Conservation (phyloP, 2,329 filamentous ascomycete species). For the Colletotrichum ledebouriae region DNA sequence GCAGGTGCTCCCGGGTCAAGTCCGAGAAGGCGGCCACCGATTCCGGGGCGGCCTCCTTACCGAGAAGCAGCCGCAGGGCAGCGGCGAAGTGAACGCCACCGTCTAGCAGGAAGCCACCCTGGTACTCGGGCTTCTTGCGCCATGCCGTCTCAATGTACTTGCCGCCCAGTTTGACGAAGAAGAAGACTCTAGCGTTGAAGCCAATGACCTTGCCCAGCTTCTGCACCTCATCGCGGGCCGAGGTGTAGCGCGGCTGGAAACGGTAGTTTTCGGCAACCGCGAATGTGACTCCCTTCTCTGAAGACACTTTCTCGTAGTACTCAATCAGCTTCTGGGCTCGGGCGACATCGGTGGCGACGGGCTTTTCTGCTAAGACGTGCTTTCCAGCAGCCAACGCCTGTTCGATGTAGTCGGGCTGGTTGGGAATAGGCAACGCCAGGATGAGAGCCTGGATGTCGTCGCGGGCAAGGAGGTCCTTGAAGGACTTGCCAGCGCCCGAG, state of each 20-base stretch:
- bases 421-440: slow-evolving; percentile 72
- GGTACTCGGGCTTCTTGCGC: slow-evolving; percentile 78
- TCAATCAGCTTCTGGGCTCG: slow-evolving; percentile 57
- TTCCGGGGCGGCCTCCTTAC: slow-evolving; percentile 53
- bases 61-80: slow-evolving; percentile 70
- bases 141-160: slow-evolving; percentile 50
- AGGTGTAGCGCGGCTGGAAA: slow-evolving; percentile 68
- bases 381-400: slow-evolving; percentile 74
- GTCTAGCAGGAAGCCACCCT: slow-evolving; percentile 83
- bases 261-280: slow-evolving; percentile 81
- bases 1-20: slow-evolving; percentile 63
- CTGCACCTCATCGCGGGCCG: slow-evolving; percentile 58
- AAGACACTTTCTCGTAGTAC: slow-evolving; percentile 48
- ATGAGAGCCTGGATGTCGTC: slow-evolving; percentile 68
- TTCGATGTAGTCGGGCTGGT: slow-evolving; percentile 70
- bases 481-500: slow-evolving; percentile 58
- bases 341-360: slow-evolving; percentile 71
- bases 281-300: slow-evolving; percentile 58
- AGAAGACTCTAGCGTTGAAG: slow-evolving; percentile 59
- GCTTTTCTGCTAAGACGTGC: slow-evolving; percentile 79
- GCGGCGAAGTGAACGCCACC: slow-evolving; percentile 81
- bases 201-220: slow-evolving; percentile 61
- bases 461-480: slow-evolving; percentile 66
- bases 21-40: slow-evolving; percentile 67
- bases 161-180: slow-evolving; percentile 53